A percentile compares a stretch with the other conserved stretches of the same genome.
Conservation (phyloP, 176 grass and related monocot genomes). For the barley (Hordeum vulgare) region DNA sequence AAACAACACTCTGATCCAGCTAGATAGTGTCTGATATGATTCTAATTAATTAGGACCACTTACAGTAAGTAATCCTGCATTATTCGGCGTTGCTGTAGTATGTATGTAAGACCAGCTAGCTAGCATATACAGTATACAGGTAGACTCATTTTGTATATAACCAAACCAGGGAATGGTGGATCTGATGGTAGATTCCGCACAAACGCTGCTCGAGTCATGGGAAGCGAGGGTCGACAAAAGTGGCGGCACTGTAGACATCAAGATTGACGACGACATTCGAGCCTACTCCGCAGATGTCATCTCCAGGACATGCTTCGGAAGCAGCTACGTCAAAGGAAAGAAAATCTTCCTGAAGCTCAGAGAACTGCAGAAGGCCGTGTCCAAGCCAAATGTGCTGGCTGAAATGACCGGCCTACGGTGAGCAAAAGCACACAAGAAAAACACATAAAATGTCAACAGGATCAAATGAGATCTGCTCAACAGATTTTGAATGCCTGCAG, state of each 20-base stretch:
- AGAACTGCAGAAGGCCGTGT: constrained; percentile 75
- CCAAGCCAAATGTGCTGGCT: constrained; percentile 72
- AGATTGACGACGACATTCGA: constrained; percentile 81
- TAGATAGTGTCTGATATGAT: neutral
- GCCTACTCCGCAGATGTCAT: constrained; percentile 92
- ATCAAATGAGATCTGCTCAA: neutral
- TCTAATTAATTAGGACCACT: constrained; percentile 26
- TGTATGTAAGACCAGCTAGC: neutral
- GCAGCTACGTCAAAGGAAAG: constrained; percentile 85
- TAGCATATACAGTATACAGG: neutral
- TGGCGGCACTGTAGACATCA: constrained; percentile 57
- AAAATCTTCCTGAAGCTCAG: constrained; percentile 81
- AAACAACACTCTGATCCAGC: constrained; percentile 9
- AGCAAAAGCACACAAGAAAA: neutral
- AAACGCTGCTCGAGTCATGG: constrained; percentile 60
- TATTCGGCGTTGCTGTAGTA: neutral
- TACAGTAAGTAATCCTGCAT: constrained; percentile 8
- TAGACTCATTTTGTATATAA: neutral
- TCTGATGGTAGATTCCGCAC: constrained; percentile 90
- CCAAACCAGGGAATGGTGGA: constrained; percentile 72
- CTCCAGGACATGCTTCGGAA: constrained; percentile 87
- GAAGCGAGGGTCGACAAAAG: constrained; percentile 44
- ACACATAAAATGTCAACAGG: too few species aligned
- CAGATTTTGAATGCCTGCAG: constrained; percentile 26
- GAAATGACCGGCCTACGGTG: constrained; percentile 89